Conservation (phyloP, 345 rosid genomes). For the Murraya koenigii region DNA sequence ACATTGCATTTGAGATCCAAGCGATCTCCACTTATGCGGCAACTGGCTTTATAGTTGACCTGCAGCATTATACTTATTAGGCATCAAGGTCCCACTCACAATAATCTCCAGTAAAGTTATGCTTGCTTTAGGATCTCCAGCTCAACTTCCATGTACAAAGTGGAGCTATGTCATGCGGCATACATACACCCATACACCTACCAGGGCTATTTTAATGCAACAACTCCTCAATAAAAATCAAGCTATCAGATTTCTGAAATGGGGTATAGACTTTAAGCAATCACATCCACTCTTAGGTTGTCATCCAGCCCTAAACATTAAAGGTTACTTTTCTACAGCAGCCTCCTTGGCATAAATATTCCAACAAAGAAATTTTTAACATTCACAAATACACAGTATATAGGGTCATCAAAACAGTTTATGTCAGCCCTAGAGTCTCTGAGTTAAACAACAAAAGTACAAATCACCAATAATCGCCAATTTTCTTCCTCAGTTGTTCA, state of each 20-base stretch:
- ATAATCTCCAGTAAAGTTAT: neutral
- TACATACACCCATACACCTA: neutral
- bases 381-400: neutral
- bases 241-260: neutral
- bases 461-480: neutral
- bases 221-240: neutral
- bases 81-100: neutral
- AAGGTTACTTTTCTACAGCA: neutral
- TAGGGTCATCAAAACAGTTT: neutral
- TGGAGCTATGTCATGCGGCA: neutral
- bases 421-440: neutral
- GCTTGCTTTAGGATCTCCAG: neutral
- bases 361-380: neutral
- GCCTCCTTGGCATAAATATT: neutral
- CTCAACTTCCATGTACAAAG: neutral
- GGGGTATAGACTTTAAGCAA: neutral
- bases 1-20: neutral
- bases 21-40: neutral
- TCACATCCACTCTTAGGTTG: neutral
- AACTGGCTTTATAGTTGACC: neutral
- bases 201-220: neutral
- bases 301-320: neutral
- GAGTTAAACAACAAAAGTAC: neutral
- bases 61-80: neutral
- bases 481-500: conserved; percentile 1